Conservation (phyloP, 139 green algal genomes). For the Astrephomene gubernaculifera region DNA sequence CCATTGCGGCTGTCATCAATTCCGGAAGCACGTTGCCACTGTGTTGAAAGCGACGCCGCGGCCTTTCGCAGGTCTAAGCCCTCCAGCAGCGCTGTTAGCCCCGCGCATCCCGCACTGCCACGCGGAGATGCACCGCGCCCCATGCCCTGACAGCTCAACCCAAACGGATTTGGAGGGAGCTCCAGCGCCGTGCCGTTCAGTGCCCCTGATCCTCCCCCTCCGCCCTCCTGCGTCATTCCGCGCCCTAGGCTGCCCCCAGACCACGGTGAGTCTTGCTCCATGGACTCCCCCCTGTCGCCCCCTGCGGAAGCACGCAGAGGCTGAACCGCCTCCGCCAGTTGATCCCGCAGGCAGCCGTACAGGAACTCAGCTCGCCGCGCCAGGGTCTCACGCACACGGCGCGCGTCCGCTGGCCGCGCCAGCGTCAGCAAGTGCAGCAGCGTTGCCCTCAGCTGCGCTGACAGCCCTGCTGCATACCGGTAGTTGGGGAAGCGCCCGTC, state of each 20-base stretch:
- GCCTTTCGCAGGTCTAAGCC: neutral
- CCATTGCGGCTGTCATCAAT: too few species aligned
- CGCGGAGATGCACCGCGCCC: neutral
- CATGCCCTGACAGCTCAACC: neutral
- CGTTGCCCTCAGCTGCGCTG: conserved; percentile 31
- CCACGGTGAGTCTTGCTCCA: neutral
- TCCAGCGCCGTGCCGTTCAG: too few species aligned
- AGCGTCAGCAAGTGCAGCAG: conserved; percentile 52
- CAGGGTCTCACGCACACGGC: conserved; percentile 24
- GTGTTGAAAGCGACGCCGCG: too few species aligned
- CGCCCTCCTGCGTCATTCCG: neutral
- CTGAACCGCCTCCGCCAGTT: conserved; percentile 20
- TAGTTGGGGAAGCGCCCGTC: conserved; percentile 41
- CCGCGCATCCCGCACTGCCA: neutral
- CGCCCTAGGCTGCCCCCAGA: neutral
- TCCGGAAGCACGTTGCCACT: too few species aligned
- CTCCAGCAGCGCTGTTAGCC: neutral
- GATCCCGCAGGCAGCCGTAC: neutral
- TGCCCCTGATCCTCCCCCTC: neutral
- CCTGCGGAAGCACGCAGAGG: neutral
- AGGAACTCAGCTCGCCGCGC: conserved; percentile 9
- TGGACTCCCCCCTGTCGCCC: neutral
- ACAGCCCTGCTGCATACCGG: conserved; percentile 28
- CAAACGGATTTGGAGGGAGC: conserved; percentile 25
- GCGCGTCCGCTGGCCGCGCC: conserved; percentile 15